phyloP scores from a whole-genome alignment of 352 stramenopile species.

The Pythium phragmiticola region DNA sequence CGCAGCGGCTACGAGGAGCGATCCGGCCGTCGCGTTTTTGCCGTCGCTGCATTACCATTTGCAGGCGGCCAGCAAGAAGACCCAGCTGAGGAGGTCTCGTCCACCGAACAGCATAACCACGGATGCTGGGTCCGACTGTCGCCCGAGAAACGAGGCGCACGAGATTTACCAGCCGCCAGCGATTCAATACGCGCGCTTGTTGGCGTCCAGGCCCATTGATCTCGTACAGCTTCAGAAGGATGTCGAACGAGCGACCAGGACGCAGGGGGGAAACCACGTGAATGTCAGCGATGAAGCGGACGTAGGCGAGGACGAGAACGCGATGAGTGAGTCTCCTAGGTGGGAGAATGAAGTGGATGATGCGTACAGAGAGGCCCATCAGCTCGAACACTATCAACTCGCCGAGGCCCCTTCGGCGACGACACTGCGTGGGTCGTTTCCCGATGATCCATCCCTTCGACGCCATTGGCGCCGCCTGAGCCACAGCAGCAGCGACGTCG shows the following conservation, averaged over 20 bases:
- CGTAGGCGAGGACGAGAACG: background rate
- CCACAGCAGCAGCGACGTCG: background rate
- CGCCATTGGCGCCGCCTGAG: slow-evolving; percentile 1
- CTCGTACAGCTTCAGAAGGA: slow-evolving; percentile 20
- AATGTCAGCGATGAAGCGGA: background rate
- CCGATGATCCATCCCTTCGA: slow-evolving; percentile 21
- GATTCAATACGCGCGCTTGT: slow-evolving; percentile 34
- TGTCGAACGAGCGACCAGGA: slow-evolving; percentile 1
- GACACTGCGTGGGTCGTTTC: slow-evolving; percentile 41
- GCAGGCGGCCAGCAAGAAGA: slow-evolving; percentile 11
- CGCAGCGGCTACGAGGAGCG: background rate
- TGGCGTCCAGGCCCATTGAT: slow-evolving; percentile 30
- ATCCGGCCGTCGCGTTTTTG: slow-evolving; percentile 24
- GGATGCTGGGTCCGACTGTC: background rate
- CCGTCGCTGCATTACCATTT: slow-evolving; percentile 28
- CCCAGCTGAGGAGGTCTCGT: background rate
- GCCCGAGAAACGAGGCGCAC: background rate
- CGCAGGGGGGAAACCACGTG: no score
- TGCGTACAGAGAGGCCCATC: slow-evolving; percentile 31
- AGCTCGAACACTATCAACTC: slow-evolving; percentile 47
- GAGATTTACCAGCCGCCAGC: slow-evolving; percentile 1
- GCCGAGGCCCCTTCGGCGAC: slow-evolving; percentile 2
- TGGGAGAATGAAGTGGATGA: slow-evolving; percentile 19
- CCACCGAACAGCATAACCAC: background rate
- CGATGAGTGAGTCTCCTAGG: background rate